phyloP scores from a whole-genome alignment of 495 filamentous ascomycete genomes.

The Beverwykella pulmonaria region DNA sequence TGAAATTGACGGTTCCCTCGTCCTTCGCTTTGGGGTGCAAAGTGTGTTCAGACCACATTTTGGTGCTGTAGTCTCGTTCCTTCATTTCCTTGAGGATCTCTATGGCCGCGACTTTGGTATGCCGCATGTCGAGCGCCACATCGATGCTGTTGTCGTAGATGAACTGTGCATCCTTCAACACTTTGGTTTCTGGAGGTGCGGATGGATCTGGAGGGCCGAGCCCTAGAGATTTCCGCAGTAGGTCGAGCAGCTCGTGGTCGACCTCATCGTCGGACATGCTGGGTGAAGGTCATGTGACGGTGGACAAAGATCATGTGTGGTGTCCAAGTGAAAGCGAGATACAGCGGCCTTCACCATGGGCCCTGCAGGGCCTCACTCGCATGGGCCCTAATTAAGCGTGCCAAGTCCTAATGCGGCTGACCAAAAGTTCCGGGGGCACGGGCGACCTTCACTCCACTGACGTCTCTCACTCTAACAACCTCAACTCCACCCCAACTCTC shows the following conservation, averaged over 20 bases:
- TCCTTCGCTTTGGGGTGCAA: conserved; percentile 84
- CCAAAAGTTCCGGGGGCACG: neutral
- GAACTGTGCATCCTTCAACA: conserved; percentile 79
- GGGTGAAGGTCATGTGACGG: neutral
- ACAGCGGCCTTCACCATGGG: conserved; percentile 49
- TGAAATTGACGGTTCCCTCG: conserved; percentile 79
- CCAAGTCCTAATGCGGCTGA: conserved; percentile 18
- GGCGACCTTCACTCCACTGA: conserved; percentile 15
- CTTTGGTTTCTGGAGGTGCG: conserved; percentile 71
- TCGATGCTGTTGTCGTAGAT: conserved; percentile 93
- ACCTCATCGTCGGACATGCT: conserved; percentile 86
- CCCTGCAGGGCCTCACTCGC: neutral
- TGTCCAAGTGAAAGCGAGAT: neutral
- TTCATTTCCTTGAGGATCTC: conserved; percentile 80
- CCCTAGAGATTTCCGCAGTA: conserved; percentile 79
- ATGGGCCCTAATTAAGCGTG: neutral
- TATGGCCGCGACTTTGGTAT: conserved; percentile 78
- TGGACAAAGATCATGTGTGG: neutral
- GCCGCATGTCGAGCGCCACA: conserved; percentile 77
- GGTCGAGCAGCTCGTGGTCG: conserved; percentile 82
- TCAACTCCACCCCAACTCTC: neutral
- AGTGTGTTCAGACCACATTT: conserved; percentile 84
- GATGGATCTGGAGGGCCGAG: conserved; percentile 39
- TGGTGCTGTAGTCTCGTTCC: conserved; percentile 77
- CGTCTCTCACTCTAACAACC: conserved; percentile 12